These are phyloP conservation scores for Cryptococcus depauperatus DNA, from an alignment of 1,284 basidiomycete species.

Conservation along the genomic window DNA sequence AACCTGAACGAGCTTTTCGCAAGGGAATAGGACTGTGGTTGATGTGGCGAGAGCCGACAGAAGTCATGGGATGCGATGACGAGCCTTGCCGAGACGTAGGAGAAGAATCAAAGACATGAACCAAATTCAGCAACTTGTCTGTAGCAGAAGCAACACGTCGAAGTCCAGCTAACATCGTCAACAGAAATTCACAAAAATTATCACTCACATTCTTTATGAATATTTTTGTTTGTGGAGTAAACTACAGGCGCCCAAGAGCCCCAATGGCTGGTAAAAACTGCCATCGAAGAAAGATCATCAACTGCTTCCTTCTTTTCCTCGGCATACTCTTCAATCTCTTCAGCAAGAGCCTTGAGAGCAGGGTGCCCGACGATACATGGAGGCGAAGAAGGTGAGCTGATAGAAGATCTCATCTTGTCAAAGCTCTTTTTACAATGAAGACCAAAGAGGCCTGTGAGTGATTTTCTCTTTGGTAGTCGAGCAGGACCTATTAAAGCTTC, in stretches of 20 bases:
- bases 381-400: slow-evolving; percentile 4
- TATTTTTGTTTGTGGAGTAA: no score
- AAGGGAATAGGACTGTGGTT: slow-evolving; percentile 28
- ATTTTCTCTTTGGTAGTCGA: slow-evolving; percentile 35
- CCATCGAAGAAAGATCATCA: background rate
- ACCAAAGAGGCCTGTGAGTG: slow-evolving; percentile 34
- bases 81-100: slow-evolving; percentile 13
- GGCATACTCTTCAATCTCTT: slow-evolving; percentile 20
- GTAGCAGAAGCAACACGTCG: slow-evolving; percentile 30
- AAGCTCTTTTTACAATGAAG: slow-evolving; percentile 19
- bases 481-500: slow-evolving; percentile 13
- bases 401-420: slow-evolving; percentile 15
- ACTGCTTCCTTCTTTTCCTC: background rate
- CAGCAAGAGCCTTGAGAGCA: slow-evolving; percentile 14
- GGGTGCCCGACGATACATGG: slow-evolving; percentile 6
- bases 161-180: slow-evolving; percentile 17
- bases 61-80: slow-evolving; percentile 12
- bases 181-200: no score
- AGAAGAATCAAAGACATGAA: slow-evolving; percentile 23
- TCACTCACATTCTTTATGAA: slow-evolving; percentile 11
- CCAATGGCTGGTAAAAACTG: slow-evolving; percentile 11
- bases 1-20: slow-evolving; percentile 20
- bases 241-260: no score
- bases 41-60: slow-evolving; percentile 14
- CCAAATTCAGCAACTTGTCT: slow-evolving; percentile 25